Evolutionary conservation across 2,329 filamentous ascomycete genomes (phyloP).

Genomic region (Sarocladiaceae sp.): DNA sequence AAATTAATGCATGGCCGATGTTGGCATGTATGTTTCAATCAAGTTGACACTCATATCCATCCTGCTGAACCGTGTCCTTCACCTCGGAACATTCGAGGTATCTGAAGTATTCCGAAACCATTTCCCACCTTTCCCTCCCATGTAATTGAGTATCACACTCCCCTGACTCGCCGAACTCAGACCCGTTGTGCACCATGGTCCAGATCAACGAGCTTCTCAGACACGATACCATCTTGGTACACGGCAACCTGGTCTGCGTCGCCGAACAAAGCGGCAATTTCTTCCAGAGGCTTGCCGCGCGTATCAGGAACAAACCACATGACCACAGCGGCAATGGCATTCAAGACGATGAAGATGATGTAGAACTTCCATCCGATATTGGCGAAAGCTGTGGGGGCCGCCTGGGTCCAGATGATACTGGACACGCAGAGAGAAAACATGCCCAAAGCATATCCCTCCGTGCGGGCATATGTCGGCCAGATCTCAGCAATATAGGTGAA

Average conservation of each 20-base stretch:
- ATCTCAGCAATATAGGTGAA: conserved; percentile 13
- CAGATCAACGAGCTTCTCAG: background rate
- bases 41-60: too few relatives aligned
- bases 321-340: background rate
- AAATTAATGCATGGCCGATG: too few relatives aligned
- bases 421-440: conserved; percentile 9
- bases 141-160: too few relatives aligned
- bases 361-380: conserved; percentile 10
- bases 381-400: conserved; percentile 10
- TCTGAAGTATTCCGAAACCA: too few relatives aligned
- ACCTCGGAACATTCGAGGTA: too few relatives aligned
- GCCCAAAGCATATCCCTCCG: conserved; percentile 8
- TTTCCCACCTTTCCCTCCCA: too few relatives aligned
- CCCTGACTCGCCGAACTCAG: background rate
- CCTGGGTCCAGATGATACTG: conserved; percentile 11
- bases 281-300: conserved; percentile 6
- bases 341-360: conserved; percentile 10
- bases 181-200: background rate
- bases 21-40: too few relatives aligned
- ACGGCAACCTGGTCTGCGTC: background rate
- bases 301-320: conserved; percentile 8
- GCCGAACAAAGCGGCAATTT: conserved; percentile 6
- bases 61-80: too few relatives aligned
- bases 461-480: conserved; percentile 10
- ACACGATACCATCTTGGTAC: background rate